Percentiles rank a stretch among this genome's conserved stretches.
These are phyloP conservation scores for Neofusicoccum sp. DNA, from an alignment of 2,329 filamentous ascomycete genomes.

Conservation along the genomic window DNA sequence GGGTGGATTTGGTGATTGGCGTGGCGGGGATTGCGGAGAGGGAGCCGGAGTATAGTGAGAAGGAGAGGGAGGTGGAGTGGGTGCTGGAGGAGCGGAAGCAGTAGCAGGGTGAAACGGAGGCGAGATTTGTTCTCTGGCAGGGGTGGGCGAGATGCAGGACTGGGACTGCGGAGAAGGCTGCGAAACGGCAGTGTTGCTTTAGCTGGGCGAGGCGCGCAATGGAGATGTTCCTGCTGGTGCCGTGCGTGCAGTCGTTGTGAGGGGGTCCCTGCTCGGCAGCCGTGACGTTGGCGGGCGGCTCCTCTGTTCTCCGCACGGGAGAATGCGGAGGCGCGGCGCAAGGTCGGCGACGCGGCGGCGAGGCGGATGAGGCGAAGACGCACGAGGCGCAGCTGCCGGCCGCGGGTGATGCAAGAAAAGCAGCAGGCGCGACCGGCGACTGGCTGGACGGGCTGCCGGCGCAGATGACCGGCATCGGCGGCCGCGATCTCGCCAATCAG, in stretches of 20 bases:
- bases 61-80: not conserved
- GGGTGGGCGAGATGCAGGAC: not conserved
- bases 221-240: not conserved
- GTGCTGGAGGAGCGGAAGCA: not conserved
- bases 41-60: not conserved
- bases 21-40: not conserved
- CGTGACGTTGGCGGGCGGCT: not conserved
- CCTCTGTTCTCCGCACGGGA: not conserved
- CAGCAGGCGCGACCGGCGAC: not conserved
- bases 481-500: not conserved
- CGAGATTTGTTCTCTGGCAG: not conserved
- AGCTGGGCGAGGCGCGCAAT: not conserved
- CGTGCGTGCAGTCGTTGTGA: not conserved
- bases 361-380: not conserved
- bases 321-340: slow-evolving; percentile 2
- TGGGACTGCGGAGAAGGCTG: not conserved
- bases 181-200: not conserved
- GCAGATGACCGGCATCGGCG: not conserved
- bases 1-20: not conserved
- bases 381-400: not conserved
- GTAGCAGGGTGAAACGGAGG: not conserved
- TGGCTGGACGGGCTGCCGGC: not conserved
- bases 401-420: not conserved
- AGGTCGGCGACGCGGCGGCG: slow-evolving; percentile 1
- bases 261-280: not conserved